These are phyloP conservation scores for Penicillium janthinellum DNA, from an alignment of 2,329 filamentous ascomycete genomes.

Conservation along the genomic window DNA sequence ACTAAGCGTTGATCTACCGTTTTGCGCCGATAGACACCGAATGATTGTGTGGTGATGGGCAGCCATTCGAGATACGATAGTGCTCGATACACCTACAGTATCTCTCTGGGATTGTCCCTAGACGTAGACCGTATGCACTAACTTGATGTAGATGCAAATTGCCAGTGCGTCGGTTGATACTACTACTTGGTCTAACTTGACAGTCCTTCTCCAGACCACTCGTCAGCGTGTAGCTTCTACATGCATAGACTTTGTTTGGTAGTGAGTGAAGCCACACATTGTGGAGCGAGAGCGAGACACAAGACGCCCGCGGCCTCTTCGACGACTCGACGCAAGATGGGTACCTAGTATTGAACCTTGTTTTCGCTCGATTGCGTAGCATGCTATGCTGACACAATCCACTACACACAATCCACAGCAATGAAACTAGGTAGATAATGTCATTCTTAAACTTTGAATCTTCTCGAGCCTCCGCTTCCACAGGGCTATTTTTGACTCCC, in stretches of 20 bases:
- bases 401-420: neutral
- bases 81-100: no score
- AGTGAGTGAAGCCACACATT: neutral
- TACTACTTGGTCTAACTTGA: no score
- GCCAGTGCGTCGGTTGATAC: no score
- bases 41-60: neutral
- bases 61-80: neutral
- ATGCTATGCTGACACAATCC: neutral
- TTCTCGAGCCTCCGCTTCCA: neutral
- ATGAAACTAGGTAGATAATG: neutral
- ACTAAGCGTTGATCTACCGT: slow-evolving; percentile 22
- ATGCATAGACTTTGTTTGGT: neutral
- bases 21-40: slow-evolving; percentile 15
- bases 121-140: no score
- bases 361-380: neutral
- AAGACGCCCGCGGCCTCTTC: no score
- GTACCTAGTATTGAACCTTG: no score
- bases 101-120: no score
- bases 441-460: neutral
- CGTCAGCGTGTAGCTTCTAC: no score
- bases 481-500: slow-evolving; percentile 9
- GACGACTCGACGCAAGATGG: neutral
- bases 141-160: no score
- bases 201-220: no score
- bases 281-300: neutral